These are phyloP conservation scores for Penicillium pancosmium DNA, from an alignment of 495 filamentous ascomycete genomes.

Conservation along the genomic window DNA sequence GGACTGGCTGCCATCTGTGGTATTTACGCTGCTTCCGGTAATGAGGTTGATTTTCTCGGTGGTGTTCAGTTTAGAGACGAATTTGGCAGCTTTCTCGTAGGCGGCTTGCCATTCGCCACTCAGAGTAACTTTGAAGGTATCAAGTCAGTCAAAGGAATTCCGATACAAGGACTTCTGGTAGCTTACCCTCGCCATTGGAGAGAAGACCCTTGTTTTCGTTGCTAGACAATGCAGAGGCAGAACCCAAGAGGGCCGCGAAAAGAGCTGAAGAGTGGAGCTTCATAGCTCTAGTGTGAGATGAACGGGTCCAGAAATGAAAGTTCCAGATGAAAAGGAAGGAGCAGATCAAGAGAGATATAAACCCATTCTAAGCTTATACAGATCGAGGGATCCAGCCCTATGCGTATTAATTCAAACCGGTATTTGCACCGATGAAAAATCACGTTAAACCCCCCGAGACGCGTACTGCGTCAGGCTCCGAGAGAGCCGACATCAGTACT, in stretches of 20 bases:
- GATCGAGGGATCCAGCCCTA: background rate
- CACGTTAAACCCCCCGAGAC: background rate
- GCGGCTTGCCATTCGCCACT: constrained; percentile 69
- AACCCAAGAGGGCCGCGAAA: background rate
- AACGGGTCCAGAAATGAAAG: background rate
- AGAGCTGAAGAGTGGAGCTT: constrained; percentile 2
- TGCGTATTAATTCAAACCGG: background rate
- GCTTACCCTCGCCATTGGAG: background rate
- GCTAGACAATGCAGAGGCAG: background rate
- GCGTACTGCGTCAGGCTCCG: background rate
- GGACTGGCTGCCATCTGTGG: constrained; percentile 10
- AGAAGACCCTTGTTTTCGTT: background rate
- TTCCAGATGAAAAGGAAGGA: background rate
- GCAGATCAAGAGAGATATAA: background rate
- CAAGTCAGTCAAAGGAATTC: background rate
- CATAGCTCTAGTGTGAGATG: background rate
- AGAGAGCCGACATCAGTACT: background rate
- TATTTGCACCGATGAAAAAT: background rate
- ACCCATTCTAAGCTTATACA: background rate
- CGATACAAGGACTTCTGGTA: background rate
- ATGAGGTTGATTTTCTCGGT: constrained; percentile 86
- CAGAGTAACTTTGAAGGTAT: constrained; percentile 6
- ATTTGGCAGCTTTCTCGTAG: constrained; percentile 69
- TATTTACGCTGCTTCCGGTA: constrained; percentile 67
- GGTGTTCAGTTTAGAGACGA: constrained; percentile 76